These are phyloP conservation scores for Leccinum incarnatum DNA, from an alignment of 768 basidiomycete species.

Conservation along the genomic window DNA sequence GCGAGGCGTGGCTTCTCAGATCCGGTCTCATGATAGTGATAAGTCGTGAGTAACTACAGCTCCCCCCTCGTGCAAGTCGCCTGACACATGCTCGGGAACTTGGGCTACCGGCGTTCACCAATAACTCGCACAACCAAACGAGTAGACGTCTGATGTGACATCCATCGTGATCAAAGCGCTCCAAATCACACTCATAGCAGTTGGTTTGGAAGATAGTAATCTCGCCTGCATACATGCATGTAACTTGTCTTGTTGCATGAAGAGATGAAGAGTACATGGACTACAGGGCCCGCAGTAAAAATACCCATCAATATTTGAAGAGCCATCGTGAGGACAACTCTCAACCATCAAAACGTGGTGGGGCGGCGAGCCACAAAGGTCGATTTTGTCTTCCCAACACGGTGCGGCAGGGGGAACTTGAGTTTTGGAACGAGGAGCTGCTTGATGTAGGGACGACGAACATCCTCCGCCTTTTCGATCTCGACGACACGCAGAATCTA, in stretches of 20 bases:
- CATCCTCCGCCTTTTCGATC: conserved; percentile 86
- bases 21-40: not conserved
- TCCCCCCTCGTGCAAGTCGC: not conserved
- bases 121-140: not conserved
- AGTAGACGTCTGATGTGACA: not conserved
- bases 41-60: not conserved
- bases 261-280: conserved; percentile 10
- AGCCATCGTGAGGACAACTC: not conserved
- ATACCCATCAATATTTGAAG: conserved; percentile 4
- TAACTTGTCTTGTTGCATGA: conserved; percentile 16
- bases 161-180: not conserved
- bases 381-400: conserved; percentile 72
- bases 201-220: not conserved
- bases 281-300: conserved; percentile 11
- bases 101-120: not conserved
- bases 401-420: conserved; percentile 97
- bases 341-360: conserved; percentile 55
- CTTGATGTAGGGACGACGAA: conserved; percentile 97
- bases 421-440: conserved; percentile 87
- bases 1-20: not conserved
- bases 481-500: conserved; percentile 98
- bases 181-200: not conserved
- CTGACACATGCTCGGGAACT: no score
- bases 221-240: not conserved
- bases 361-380: conserved; percentile 82